Evolutionary conservation across 2,329 filamentous ascomycete species (phyloP).

Genomic region (Ceratocystis variospora): DNA sequence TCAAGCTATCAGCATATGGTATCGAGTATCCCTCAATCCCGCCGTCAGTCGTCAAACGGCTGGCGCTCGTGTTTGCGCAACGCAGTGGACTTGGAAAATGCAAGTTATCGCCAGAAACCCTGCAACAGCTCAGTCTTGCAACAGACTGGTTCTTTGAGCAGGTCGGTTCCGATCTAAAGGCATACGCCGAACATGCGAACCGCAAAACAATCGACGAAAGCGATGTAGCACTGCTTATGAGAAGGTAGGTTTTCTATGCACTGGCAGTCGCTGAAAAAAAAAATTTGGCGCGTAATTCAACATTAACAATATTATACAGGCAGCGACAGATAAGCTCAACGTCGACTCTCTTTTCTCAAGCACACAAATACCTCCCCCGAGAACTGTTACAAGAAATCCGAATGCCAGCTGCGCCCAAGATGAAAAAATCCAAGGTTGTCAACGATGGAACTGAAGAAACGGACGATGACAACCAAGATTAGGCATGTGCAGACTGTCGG

Average conservation of each 20-base stretch:
- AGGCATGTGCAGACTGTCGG: slow-evolving; percentile 22
- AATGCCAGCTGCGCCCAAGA: slow-evolving; percentile 46
- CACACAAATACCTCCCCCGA: slow-evolving; percentile 65
- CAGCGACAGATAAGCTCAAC: slow-evolving; percentile 61
- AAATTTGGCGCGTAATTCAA: slow-evolving; percentile 21
- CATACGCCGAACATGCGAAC: slow-evolving; percentile 68
- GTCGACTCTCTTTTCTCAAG: slow-evolving; percentile 72
- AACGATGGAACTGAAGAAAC: slow-evolving; percentile 28
- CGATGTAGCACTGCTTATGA: slow-evolving; percentile 71
- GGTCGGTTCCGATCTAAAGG: slow-evolving; percentile 61
- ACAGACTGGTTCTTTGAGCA: slow-evolving; percentile 92
- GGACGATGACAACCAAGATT: slow-evolving; percentile 29
- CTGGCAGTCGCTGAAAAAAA: slow-evolving; percentile 11
- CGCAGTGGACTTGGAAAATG: slow-evolving; percentile 50
- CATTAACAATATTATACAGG: slow-evolving; percentile 34
- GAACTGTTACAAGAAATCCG: slow-evolving; percentile 73
- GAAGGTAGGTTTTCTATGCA: slow-evolving; percentile 45
- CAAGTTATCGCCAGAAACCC: slow-evolving; percentile 58
- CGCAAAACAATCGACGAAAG: slow-evolving; percentile 76
- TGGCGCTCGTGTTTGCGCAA: slow-evolving; percentile 57
- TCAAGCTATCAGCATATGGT: slow-evolving; percentile 55
- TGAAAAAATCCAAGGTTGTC: slow-evolving; percentile 32
- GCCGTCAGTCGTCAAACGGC: slow-evolving; percentile 55
- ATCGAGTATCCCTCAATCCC: slow-evolving; percentile 66
- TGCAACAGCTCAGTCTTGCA: slow-evolving; percentile 63